phyloP scores from a whole-genome alignment of 371 early-diverging fungal genomes.

The Syncephalis plumigaleata region DNA sequence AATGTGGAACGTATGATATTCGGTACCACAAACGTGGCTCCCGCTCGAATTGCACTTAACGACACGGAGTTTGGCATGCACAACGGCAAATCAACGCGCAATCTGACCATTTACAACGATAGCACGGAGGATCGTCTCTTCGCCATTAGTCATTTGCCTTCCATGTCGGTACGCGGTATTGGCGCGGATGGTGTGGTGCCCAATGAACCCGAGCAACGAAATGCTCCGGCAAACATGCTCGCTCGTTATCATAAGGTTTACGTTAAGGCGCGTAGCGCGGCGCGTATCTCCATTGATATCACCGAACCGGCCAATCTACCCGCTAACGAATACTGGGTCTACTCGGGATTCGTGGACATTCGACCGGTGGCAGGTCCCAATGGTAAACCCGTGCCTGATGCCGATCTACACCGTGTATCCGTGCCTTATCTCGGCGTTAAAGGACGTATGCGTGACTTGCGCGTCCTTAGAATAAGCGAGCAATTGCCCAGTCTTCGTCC shows the following conservation, averaged over 20 bases:
- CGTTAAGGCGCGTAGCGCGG: background rate
- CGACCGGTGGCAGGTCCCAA: background rate
- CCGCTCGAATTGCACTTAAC: conserved; percentile 38
- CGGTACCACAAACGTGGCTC: conserved; percentile 24
- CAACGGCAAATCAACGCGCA: background rate
- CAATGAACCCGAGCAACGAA: background rate
- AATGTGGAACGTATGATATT: conserved; percentile 34
- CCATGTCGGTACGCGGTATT: background rate
- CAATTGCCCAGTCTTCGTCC: background rate
- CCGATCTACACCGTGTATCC: conserved; percentile 10
- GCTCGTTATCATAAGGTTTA: background rate
- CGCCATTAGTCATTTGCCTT: background rate
- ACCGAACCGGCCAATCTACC: background rate
- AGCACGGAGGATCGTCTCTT: background rate
- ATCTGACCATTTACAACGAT: background rate
- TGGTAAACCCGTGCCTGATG: conserved; percentile 1
- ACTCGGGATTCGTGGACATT: background rate
- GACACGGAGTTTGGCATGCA: conserved; percentile 14
- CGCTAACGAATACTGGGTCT: background rate
- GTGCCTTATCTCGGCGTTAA: conserved; percentile 35
- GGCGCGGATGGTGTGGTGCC: background rate
- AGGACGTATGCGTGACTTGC: conserved; percentile 30
- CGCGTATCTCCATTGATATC: background rate
- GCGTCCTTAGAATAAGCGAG: conserved; percentile 4
- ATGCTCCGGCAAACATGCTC: background rate